Base-by-base conservation (phyloP, 306 rosid species). In the Comarum palustre region DNA sequence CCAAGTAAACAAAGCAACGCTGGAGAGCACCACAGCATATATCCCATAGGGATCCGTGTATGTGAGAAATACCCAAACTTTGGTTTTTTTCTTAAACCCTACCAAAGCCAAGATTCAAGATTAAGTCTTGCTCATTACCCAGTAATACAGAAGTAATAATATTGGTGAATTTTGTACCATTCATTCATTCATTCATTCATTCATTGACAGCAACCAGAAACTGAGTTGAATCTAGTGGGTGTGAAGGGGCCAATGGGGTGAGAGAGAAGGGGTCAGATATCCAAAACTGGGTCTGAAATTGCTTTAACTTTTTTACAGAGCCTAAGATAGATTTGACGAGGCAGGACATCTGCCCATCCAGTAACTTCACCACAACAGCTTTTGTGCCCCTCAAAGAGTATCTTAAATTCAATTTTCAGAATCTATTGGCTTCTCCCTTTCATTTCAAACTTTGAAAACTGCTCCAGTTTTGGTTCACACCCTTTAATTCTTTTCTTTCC, bases 41-140 rank as follows among this genome's bases (percentile, higher is more conserved):
- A 89, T 86, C 86, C 87, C 92, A 89, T 94, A 80, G 98, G 98
- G 98, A 94, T 94, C 97, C 88, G 97, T 91, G 99, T 82, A 74
- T 67, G 45, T 73, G 83, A 82, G 87, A 86, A 84, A 84, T 79
- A 84, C 88, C 87, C 80, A 76, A 75, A 74, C 89, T 84, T 85
- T 81, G 58, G 73, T 80, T 39, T 72, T 78, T 73, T 55, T 38
- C 73, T 66, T 79, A 79, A 81, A 83, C 85, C 87, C 81, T 78
- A 43, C 31, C 67, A 83, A 84, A 82, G 76, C 84, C 87, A 76
- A 72, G 85, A 76, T 73, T 50, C 36, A 66, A 64, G 31, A 22
- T 24, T 69, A 31, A 50, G 31, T 50, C 48, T 48, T 69, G 1
- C 50, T 46, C 43, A 42, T 25, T 51, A 67, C 62, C 61, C 71